These are phyloP conservation scores for Calonectria fujianensis DNA, from an alignment of 2,329 filamentous ascomycete genomes.

Conservation along the genomic window DNA sequence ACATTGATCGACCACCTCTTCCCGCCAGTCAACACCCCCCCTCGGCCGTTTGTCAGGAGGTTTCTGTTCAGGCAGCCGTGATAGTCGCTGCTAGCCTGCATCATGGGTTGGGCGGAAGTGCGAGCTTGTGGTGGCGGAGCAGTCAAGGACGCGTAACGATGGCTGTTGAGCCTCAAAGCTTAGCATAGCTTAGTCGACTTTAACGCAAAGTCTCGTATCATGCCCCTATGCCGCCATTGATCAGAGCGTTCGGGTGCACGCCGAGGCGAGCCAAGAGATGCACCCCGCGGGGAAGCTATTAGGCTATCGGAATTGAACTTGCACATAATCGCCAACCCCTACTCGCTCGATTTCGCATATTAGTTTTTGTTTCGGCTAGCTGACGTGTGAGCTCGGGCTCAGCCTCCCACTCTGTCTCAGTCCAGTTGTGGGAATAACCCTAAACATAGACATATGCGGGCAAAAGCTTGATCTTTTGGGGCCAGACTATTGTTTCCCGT, in stretches of 20 bases:
- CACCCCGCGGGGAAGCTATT: constrained; percentile 10
- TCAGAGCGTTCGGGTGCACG: background rate
- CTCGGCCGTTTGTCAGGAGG: background rate
- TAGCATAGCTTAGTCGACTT: constrained; percentile 22
- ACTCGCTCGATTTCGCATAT: background rate
- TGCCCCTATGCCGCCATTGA: background rate
- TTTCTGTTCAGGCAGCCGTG: background rate
- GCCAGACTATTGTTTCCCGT: background rate
- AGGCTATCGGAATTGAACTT: background rate
- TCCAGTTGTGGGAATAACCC: constrained; percentile 1
- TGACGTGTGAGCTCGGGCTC: constrained; percentile 4
- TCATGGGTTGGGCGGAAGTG: background rate
- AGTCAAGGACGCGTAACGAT: constrained; percentile 19
- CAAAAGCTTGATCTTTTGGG: background rate
- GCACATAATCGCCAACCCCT: background rate
- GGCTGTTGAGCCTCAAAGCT: constrained; percentile 24
- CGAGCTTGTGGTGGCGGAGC: constrained; percentile 21
- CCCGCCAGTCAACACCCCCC: background rate
- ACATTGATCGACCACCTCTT: background rate
- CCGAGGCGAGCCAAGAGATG: background rate
- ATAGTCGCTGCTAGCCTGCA: background rate
- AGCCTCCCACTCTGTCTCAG: background rate
- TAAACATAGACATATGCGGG: constrained; percentile 16
- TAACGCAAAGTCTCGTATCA: constrained; percentile 7
- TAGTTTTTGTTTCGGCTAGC: constrained; percentile 17